Evolutionary conservation across 2,329 filamentous ascomycete genomes (phyloP), one percentile per base, ranked within the genome.

Genomic region (Metarhizium album): DNA sequence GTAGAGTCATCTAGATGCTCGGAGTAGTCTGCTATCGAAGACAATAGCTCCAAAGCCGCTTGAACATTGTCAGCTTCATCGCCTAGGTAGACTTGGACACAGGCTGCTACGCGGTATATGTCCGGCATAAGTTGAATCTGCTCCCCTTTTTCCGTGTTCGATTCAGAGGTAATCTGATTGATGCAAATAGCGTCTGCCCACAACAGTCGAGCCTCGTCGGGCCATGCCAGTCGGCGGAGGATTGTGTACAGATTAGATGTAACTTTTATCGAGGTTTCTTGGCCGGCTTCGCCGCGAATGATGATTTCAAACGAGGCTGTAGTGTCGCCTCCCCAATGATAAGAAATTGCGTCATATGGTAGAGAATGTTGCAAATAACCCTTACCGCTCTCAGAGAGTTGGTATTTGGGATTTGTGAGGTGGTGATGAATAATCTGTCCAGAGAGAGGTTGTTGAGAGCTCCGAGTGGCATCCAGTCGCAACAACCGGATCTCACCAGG

Each of bases 151-250:
- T 54, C 52, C n/a, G 29, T 23, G 31, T 54, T 54, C 29, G 42
- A 42, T 20, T 27, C 42, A 20, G 33, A 45, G n/a, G 47, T 40
- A 16, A 52, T 49, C 23, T 55, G 54, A 43, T 55, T 53, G 47
- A 54, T 56, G 54, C 54, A 54, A 31, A 54, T 50, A n/a, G 54
- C 54, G 13, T 56, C 54, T 43, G 47, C 52, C 54, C 54, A 56
- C n/a, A 56, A 43, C 13, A 50, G 18, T n/a, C 50, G 49, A 27
- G 40, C 27, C 29, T 27, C 20, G 35, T 52, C 52, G 2, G 50
- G 22, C 22, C 45, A 46, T 11, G 38, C 52, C 16, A 54, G 29
- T 23, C 40, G 43, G 18, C 47, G 45, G 16, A 54, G 50, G 9
- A 54, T 35, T 3, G 43, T 24, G 43, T 54, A 43, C 42, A 54